Conservation (phyloP, 1,139 yeast species). For the Yamadazyma dushanensis region DNA sequence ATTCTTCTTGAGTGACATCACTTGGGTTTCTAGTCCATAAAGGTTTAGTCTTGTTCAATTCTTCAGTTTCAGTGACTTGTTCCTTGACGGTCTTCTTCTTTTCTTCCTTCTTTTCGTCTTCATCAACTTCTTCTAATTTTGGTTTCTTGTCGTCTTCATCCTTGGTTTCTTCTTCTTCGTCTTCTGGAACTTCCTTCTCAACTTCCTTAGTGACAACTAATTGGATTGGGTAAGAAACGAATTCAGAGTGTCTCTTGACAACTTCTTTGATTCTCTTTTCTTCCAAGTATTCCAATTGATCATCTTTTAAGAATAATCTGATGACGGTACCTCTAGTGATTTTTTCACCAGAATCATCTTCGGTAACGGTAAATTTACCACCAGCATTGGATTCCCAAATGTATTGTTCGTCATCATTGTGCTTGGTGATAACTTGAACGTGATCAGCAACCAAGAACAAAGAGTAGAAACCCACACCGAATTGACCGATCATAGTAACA, state of each 20-base stretch:
- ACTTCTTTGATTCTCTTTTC: conserved; percentile 99
- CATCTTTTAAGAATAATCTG: conserved; percentile 97
- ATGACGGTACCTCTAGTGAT: conserved; percentile 94
- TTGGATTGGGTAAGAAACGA: conserved; percentile 98
- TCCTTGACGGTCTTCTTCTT: conserved; percentile 81
- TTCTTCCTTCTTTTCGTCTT: conserved; percentile 61
- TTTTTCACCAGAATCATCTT: conserved; percentile 83
- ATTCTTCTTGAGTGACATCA: conserved; percentile 97
- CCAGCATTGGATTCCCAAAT: conserved; percentile 99
- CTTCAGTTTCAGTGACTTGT: conserved; percentile 87
- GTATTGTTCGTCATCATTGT: conserved; percentile 99
- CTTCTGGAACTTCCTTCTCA: conserved; percentile 88
- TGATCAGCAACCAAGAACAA: conserved; percentile 98
- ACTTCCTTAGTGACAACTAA: conserved; percentile 98
- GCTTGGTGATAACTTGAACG: conserved; percentile 97
- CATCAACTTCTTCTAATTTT: conserved; percentile 71
- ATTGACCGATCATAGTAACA: conserved; percentile 99
- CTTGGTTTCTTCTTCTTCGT: conserved; percentile 53
- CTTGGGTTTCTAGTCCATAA: conserved; percentile 99
- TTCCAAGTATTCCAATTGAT: conserved; percentile 97
- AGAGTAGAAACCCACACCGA: conserved; percentile 99
- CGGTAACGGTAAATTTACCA: conserved; percentile 96
- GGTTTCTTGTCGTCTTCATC: conserved; percentile 54
- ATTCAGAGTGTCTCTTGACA: conserved; percentile 99
- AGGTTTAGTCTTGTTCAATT: conserved; percentile 98